phyloP scores from a whole-genome alignment of 2,329 filamentous ascomycete genomes.

The Botrytis tulipae region DNA sequence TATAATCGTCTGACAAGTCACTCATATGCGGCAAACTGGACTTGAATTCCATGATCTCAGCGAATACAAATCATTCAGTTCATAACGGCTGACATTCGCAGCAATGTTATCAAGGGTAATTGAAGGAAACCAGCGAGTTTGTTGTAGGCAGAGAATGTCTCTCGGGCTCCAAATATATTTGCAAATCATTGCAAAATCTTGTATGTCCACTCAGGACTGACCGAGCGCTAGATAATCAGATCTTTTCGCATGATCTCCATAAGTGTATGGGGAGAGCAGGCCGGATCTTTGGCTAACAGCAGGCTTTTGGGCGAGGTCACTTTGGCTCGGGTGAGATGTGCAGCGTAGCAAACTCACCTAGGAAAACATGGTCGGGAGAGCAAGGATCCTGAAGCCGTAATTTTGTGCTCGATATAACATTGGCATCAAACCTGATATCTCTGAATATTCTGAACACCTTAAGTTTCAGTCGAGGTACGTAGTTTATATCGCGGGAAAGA shows the following conservation, averaged over 20 bases:
- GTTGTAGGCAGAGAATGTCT: not conserved
- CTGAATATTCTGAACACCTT: not conserved
- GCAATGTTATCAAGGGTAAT: not conserved
- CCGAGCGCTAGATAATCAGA: not conserved
- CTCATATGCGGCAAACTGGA: not conserved
- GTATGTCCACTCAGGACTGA: not conserved
- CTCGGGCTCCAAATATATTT: not conserved
- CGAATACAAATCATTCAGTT: not conserved
- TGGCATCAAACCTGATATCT: not conserved
- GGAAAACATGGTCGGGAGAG: not conserved
- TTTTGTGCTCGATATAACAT: not conserved
- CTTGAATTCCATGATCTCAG: not conserved
- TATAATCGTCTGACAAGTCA: not conserved
- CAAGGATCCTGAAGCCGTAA: not conserved
- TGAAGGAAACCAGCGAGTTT: not conserved
- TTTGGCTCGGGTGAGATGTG: not conserved
- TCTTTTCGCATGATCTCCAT: not conserved
- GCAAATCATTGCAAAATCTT: not conserved
- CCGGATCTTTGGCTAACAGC: not conserved
- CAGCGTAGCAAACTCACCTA: not conserved
- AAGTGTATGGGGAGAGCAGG: not conserved
- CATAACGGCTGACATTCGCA: not conserved
- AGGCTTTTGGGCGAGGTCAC: not conserved
- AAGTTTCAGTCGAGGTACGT: not conserved
- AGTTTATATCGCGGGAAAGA: not conserved